phyloP scores from a whole-genome alignment of 768 basidiomycete genomes.

The Mrakia hoshinonis region DNA sequence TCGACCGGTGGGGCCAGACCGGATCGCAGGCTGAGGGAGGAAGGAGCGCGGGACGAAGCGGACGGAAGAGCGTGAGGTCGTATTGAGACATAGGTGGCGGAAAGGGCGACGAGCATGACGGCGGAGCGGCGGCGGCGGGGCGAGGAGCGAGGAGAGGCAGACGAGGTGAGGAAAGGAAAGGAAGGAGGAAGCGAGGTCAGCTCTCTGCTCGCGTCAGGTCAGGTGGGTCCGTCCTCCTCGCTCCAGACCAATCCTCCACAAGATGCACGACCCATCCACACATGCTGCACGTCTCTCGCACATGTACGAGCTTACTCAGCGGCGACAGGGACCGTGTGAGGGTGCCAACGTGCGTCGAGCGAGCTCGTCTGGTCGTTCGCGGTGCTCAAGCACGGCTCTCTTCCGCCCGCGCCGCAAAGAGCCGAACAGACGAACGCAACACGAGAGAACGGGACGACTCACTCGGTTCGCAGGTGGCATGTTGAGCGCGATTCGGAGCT shows the following conservation, averaged over 20 bases:
- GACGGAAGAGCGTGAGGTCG: neutral
- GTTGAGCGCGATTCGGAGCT: constrained; percentile 52
- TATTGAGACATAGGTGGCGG: neutral
- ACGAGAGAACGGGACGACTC: constrained; percentile 23
- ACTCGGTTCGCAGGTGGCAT: constrained; percentile 29
- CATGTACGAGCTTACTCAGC: too few species aligned
- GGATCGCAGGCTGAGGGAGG: constrained; percentile 31
- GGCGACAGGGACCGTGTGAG: too few species aligned
- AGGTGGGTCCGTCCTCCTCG: neutral
- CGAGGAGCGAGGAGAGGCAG: neutral
- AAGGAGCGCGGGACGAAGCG: neutral
- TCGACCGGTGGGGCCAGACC: constrained; percentile 41
- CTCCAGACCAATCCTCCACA: neutral
- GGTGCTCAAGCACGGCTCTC: too few species aligned
- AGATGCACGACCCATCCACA: too few species aligned
- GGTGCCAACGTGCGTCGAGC: neutral
- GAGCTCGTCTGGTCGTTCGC: neutral
- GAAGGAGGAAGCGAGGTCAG: constrained; percentile 2
- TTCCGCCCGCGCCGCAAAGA: neutral
- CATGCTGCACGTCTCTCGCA: too few species aligned
- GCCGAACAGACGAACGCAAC: neutral
- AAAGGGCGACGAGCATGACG: neutral
- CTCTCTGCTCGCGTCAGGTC: neutral
- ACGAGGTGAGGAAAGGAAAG: too few species aligned
- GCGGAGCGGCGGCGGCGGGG: too few species aligned